Evolutionary conservation across 176 grass and related monocot genomes (phyloP), one percentile per base, ranked within the genome.

Genomic region (Tillandsia leiboldiana): DNA sequence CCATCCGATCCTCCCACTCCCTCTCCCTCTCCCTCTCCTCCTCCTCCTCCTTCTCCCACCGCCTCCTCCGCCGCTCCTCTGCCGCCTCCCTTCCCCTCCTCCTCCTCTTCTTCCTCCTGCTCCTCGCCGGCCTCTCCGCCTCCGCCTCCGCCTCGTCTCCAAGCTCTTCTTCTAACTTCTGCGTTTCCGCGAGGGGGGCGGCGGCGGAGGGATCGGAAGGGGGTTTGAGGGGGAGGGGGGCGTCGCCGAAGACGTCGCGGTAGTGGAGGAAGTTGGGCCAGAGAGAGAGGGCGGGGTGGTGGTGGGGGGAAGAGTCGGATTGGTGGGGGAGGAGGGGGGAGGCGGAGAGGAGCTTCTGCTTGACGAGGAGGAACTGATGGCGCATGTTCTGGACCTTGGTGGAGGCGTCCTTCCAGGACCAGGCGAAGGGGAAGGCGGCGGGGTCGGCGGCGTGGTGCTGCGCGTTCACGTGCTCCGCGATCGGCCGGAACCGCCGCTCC

Each of bases 351-450:
- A 73, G 47, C 56, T 73, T 73, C 28, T 61, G 71, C 42, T 73
- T 73, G 57, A 64, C 71, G 18, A 73, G 71, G 48, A 73, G 71
- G 71, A 63, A 73, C 71, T 73, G 71, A 15, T 72, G 70, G 26
- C 70, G 70, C 70, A 72, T 72, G 26, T 72, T 72, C 14, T 72
- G 70, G 51, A 73, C 58, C 47, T 73, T 73, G 18, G 71, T 64
- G 71, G 71, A 59, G 56, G 57, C 71, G 57, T 73, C 71, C 42
- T 73, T 73, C 71, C 71, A 73, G 18, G 71, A 62, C 71, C 71
- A 73, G 57, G 63, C 47, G 57, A 73, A 73, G 42, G 71, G 71
- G 1, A 49, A 73, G 29, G 57, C 57, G 1, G 3, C 20, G 33
- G 57, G 57, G 20, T 73, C 33, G 29, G 47, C 71, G 48, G 42